phyloP scores from a whole-genome alignment of 768 basidiomycete species.

The Polyporus arcularius region DNA sequence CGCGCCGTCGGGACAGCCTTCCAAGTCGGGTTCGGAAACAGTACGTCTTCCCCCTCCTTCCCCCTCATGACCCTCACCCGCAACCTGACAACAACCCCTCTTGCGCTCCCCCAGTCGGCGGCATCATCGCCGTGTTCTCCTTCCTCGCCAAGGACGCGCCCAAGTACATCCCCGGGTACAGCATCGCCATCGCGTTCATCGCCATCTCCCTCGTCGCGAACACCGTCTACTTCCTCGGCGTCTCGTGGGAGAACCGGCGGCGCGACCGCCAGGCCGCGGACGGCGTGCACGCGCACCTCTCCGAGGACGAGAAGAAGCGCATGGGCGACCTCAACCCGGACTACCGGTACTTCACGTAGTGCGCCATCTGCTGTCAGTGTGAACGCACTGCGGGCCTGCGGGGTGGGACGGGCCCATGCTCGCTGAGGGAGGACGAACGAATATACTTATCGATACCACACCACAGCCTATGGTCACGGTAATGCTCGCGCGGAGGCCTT shows the following conservation, averaged over 20 bases:
- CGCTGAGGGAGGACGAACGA: too few relatives aligned
- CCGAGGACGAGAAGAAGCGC: slow-evolving; percentile 19
- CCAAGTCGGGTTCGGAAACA: slow-evolving; percentile 33
- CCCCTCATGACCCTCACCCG: neutral
- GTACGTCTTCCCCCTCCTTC: slow-evolving; percentile 13
- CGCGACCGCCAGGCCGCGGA: slow-evolving; percentile 15
- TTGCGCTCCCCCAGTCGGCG: slow-evolving; percentile 21
- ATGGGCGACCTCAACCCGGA: slow-evolving; percentile 29
- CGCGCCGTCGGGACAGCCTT: slow-evolving; percentile 29
- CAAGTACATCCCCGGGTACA: slow-evolving; percentile 29
- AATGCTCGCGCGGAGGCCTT: too few relatives aligned
- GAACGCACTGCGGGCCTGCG: too few relatives aligned
- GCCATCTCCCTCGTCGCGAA: slow-evolving; percentile 24
- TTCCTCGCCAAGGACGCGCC: slow-evolving; percentile 32
- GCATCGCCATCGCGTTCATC: slow-evolving; percentile 29
- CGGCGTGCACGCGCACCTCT: slow-evolving; percentile 14
- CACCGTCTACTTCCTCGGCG: slow-evolving; percentile 25
- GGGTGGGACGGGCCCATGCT: too few relatives aligned
- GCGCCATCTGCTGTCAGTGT: too few relatives aligned
- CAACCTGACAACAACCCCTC: neutral
- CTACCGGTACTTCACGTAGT: slow-evolving; percentile 25
- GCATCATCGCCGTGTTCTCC: slow-evolving; percentile 30
- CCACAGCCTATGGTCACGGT: too few relatives aligned
- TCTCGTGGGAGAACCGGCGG: slow-evolving; percentile 24
- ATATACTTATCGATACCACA: too few relatives aligned